Percentiles rank a stretch among this genome's conserved stretches.
These are phyloP conservation scores for Zostera marina DNA, from an alignment of 116 monocot species.

Conservation along the genomic window DNA sequence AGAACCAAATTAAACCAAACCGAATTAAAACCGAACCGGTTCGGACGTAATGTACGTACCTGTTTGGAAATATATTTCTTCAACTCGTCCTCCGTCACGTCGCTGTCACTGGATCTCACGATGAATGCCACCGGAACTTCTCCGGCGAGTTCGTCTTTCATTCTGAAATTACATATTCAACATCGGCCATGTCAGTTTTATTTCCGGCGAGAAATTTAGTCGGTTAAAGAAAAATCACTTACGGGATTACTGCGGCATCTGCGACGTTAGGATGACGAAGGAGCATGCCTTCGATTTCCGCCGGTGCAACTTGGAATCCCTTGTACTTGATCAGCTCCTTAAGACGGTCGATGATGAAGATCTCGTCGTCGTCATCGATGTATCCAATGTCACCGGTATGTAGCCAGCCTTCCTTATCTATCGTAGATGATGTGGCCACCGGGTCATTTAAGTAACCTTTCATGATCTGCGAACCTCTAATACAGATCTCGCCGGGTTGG, in stretches of 20 bases:
- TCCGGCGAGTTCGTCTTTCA: slow-evolving; percentile 49
- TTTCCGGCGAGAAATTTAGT: too few relatives aligned
- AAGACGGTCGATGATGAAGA: slow-evolving; percentile 20
- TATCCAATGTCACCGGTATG: slow-evolving; percentile 19
- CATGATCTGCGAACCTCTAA: slow-evolving; percentile 82
- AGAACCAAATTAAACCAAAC: background rate
- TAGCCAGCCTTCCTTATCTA: slow-evolving; percentile 16
- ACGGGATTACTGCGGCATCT: slow-evolving; percentile 20
- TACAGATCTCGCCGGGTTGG: slow-evolving; percentile 72
- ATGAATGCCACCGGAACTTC: slow-evolving; percentile 69
- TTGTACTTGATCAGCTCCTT: slow-evolving; percentile 27
- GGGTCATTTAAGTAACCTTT: slow-evolving; percentile 34
- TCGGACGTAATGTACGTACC: slow-evolving; percentile 8
- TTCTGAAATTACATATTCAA: slow-evolving; percentile 15
- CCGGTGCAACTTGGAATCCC: slow-evolving; percentile 19
- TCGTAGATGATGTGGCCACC: slow-evolving; percentile 11
- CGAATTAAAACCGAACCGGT: background rate
- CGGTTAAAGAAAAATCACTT: background rate
- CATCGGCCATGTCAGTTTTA: background rate
- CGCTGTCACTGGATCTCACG: slow-evolving; percentile 13
- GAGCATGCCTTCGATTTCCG: slow-evolving; percentile 20
- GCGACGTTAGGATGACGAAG: slow-evolving; percentile 10
- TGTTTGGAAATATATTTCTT: slow-evolving; percentile 44
- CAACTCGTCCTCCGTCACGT: slow-evolving; percentile 45
- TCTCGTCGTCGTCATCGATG: slow-evolving; percentile 20